phyloP scores from a whole-genome alignment of 164 flowering plant species.

The Sextonia rubra region DNA sequence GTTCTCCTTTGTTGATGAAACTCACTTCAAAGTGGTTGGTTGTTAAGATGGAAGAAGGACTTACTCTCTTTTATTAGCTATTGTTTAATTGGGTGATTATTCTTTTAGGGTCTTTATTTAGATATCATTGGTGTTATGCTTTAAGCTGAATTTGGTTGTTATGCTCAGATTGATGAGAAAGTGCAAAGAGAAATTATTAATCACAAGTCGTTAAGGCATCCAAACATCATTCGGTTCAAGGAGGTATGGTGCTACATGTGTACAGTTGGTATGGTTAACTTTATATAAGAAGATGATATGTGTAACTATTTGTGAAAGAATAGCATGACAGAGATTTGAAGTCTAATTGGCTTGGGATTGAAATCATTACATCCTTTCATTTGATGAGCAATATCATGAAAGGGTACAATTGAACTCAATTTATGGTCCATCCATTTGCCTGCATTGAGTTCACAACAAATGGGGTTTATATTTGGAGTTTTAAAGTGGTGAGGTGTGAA shows the following conservation, averaged over 20 bases:
- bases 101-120: neutral
- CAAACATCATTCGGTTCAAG: constrained; percentile 58
- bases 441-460: no score
- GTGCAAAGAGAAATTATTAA: constrained; percentile 67
- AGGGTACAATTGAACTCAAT: no score
- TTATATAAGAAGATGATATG: neutral
- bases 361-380: no score
- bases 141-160: neutral
- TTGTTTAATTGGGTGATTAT: neutral
- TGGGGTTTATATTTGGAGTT: no score
- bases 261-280: no score
- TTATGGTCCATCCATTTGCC: no score
- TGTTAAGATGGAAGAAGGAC: neutral
- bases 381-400: no score
- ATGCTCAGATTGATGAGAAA: constrained; percentile 61
- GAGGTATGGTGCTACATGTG: constrained; percentile 30
- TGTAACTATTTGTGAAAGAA: no score
- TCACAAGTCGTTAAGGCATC: constrained; percentile 58
- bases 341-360: no score
- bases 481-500: no score
- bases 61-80: neutral
- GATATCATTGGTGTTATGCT: neutral
- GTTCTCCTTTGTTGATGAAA: no score
- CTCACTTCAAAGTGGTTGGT: neutral
- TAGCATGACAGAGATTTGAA: no score